Conservation (phyloP, 768 basidiomycete genomes). For the Boletus rubescentipes region DNA sequence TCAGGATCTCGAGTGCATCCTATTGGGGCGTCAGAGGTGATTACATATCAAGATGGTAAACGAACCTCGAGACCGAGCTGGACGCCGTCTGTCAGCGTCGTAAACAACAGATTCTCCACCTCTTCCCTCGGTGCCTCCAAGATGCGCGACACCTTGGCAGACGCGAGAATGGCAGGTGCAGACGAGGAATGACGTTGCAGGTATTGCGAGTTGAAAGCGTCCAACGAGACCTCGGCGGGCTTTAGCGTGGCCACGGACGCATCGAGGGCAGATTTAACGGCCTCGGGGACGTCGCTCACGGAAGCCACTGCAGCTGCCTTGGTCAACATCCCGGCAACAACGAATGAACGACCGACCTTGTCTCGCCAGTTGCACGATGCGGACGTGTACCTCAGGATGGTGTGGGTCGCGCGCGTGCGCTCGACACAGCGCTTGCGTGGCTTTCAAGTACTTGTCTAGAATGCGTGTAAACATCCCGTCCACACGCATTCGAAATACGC, state of each 20-base stretch:
- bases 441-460: conserved; percentile 79
- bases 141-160: conserved; percentile 52
- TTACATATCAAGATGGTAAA: not conserved
- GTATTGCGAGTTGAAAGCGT: conserved; percentile 73
- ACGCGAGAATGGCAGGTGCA: conserved; percentile 56
- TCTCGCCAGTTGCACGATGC: conserved; percentile 62
- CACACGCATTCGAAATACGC: conserved; percentile 24
- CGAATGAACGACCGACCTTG: conserved; percentile 39
- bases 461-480: not conserved
- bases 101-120: conserved; percentile 59
- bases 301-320: conserved; percentile 40
- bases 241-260: conserved; percentile 50
- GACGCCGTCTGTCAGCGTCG: conserved; percentile 43
- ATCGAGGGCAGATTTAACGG: conserved; percentile 50
- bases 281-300: conserved; percentile 43
- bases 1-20: conserved; percentile 51
- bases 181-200: conserved; percentile 59
- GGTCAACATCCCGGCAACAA: not conserved
- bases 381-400: conserved; percentile 68
- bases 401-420: conserved; percentile 54
- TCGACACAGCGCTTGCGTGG: conserved; percentile 60
- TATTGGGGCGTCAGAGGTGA: conserved; percentile 23
- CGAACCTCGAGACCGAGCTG: conserved; percentile 49
- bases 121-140: conserved; percentile 54
- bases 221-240: conserved; percentile 55